Percentiles rank a stretch among this genome's conserved stretches.
These are phyloP conservation scores for Schizonepeta tenuifolia DNA, from an alignment of 257 asterid species.

Conservation along the genomic window DNA sequence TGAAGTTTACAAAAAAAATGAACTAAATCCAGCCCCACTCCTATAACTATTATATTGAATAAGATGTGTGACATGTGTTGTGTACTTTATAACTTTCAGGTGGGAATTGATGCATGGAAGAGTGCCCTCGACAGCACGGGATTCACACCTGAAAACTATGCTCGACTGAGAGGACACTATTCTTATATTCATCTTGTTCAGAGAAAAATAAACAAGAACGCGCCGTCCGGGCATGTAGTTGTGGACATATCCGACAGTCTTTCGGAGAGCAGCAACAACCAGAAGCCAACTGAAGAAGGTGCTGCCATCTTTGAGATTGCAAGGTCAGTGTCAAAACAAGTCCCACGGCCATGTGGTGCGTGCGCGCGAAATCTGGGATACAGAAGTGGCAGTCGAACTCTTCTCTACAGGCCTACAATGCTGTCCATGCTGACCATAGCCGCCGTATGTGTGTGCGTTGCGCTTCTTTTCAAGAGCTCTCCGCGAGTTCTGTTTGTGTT, in stretches of 20 bases:
- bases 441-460: conserved; percentile 84
- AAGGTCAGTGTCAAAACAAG: conserved; percentile 19
- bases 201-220: conserved; percentile 63
- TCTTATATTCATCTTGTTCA: conserved; percentile 74
- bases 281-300: conserved; percentile 46
- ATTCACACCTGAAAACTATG: conserved; percentile 77
- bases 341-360: conserved; percentile 48
- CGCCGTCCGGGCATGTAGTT: conserved; percentile 52
- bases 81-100: conserved; percentile 38
- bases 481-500: conserved; percentile 62
- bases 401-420: conserved; percentile 70
- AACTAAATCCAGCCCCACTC: too few species aligned
- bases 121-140: conserved; percentile 68
- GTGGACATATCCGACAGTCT: conserved; percentile 55
- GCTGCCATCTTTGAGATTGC: conserved; percentile 52
- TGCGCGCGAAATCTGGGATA: conserved; percentile 48
- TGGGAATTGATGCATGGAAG: conserved; percentile 78
- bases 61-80: too few species aligned
- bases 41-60: too few species aligned
- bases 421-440: conserved; percentile 82
- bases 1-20: too few species aligned
- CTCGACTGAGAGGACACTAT: conserved; percentile 80
- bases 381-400: conserved; percentile 45
- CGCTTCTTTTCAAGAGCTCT: conserved; percentile 74
- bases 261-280: conserved; percentile 41